Evolutionary conservation across 768 basidiomycete species (phyloP), one percentile per base, ranked within the genome.

Genomic region (Rossbeevera mucosa): DNA sequence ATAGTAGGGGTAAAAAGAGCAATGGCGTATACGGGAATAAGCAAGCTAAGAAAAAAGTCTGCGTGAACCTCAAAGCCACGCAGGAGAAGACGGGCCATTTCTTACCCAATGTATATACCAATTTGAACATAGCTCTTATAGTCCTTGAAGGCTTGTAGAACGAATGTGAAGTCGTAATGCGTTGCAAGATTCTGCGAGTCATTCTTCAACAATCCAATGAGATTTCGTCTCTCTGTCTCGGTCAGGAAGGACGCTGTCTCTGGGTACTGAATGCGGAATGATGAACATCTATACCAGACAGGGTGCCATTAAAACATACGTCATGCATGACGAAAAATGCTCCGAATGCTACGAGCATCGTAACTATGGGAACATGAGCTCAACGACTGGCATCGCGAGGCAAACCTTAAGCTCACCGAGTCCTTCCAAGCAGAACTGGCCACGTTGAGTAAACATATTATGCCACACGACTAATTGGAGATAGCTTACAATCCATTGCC

Each of bases 291-390:
- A 8, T 25, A 40, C 7, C 16, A 3, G 33, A 22, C 14, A 0
- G 4, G n/a, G 29, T 22, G 49, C 50, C 11, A 38, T 33, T 24
- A 5, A 12, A 12, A 38, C 75, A 36, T 49, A 78, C 78, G 62
- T 83, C 80, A 53, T 82, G 67, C 70, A 83, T 77, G 63, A 73
- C 72, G 62, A 78, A 82, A 61, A 72, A 82, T 25, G 67, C 55
- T 4, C 5, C 25, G 14, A 56, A 49, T 9, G 66, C 63, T 16
- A 54, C 44, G 11, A 62, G 11, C 3, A 57, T 44, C 12, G 66
- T 68, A 13, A 48, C 66, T 68, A 29, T 14, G 24, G 47, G 14
- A 36, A 46, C 6, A 11, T 51, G 25, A 54, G 24, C 5, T 58
- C 9, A 22, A 30, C 44, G 11, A 18, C 11, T 22, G 18, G 11